Conservation (phyloP, 2,329 filamentous ascomycete genomes). For the Cylindrodendrum hubeiense region DNA sequence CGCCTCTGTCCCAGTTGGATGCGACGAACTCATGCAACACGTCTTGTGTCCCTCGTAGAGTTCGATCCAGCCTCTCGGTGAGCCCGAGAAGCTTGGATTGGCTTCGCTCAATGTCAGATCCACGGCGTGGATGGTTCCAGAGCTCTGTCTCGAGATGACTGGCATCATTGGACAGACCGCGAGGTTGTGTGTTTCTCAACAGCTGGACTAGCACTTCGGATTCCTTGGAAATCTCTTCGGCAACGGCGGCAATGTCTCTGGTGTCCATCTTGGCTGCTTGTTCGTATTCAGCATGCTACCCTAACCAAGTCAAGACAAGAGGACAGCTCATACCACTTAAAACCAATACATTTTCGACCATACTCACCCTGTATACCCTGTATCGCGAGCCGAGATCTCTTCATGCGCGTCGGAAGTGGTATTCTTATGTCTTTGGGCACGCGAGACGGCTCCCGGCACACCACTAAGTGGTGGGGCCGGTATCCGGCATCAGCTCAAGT, state of each 20-base stretch:
- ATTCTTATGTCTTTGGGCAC: neutral
- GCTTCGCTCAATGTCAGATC: conserved; percentile 12
- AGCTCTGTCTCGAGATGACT: neutral
- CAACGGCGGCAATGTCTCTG: conserved; percentile 20
- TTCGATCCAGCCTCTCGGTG: conserved; percentile 17
- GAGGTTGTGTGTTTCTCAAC: neutral
- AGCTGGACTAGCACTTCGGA: conserved; percentile 16
- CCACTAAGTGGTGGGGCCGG: neutral
- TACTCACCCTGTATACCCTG: conserved; percentile 14
- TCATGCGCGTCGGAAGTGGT: conserved; percentile 4
- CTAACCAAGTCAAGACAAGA: neutral
- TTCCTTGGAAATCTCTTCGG: conserved; percentile 22
- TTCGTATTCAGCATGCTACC: conserved; percentile 14
- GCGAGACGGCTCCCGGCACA: conserved; percentile 20
- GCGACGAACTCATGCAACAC: conserved; percentile 58
- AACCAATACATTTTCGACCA: conserved; percentile 4
- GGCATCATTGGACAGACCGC: neutral
- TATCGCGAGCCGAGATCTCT: neutral
- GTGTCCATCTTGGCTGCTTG: conserved; percentile 25
- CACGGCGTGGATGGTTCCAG: conserved; percentile 11
- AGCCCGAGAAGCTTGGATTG: conserved; percentile 25
- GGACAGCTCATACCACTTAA: conserved; percentile 4
- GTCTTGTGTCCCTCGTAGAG: conserved; percentile 18
- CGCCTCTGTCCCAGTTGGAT: conserved; percentile 41
- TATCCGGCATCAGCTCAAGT: neutral